phyloP scores from a whole-genome alignment of 2,329 filamentous ascomycete species.

The Cladosporium austrohemisphaericum region DNA sequence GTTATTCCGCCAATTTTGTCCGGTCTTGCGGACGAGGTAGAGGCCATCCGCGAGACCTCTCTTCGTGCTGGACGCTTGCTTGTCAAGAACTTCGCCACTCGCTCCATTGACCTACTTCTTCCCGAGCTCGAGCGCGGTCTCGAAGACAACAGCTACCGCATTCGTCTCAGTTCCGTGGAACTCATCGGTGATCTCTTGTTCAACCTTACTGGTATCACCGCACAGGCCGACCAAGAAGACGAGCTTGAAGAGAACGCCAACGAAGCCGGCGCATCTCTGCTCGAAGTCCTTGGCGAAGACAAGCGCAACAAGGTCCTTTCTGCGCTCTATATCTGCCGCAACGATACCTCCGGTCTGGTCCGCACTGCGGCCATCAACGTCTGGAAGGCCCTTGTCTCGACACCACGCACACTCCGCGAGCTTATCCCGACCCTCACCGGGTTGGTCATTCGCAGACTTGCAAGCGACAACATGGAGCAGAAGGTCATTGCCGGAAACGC shows the following conservation, averaged over 20 bases:
- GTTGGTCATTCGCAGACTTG: conserved; percentile 87
- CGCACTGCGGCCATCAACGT: conserved; percentile 85
- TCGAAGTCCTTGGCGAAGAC: conserved; percentile 91
- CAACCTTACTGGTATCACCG: conserved; percentile 92
- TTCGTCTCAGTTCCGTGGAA: conserved; percentile 96
- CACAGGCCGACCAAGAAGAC: conserved; percentile 70
- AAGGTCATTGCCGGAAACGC: conserved; percentile 98
- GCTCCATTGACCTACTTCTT: conserved; percentile 87
- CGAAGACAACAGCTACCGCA: conserved; percentile 96
- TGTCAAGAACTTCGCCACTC: conserved; percentile 97
- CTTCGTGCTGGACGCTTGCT: conserved; percentile 87
- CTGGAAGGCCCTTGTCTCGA: conserved; percentile 95
- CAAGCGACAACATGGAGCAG: conserved; percentile 96
- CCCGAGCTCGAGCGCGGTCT: conserved; percentile 94
- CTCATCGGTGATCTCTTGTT: conserved; percentile 94
- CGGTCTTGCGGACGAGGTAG: conserved; percentile 90
- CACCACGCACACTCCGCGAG: conserved; percentile 88
- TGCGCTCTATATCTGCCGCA: conserved; percentile 95
- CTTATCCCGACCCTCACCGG: conserved; percentile 92
- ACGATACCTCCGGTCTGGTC: conserved; percentile 89
- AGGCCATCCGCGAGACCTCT: conserved; percentile 95
- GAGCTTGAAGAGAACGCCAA: conserved; percentile 76
- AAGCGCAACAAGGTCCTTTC: conserved; percentile 96
- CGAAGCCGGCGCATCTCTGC: conserved; percentile 87
- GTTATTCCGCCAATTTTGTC: conserved; percentile 94